A percentile compares a stretch with the other conserved stretches of the same genome.
Conservation (phyloP, 345 rosid genomes). For the Camelina hispida region DNA sequence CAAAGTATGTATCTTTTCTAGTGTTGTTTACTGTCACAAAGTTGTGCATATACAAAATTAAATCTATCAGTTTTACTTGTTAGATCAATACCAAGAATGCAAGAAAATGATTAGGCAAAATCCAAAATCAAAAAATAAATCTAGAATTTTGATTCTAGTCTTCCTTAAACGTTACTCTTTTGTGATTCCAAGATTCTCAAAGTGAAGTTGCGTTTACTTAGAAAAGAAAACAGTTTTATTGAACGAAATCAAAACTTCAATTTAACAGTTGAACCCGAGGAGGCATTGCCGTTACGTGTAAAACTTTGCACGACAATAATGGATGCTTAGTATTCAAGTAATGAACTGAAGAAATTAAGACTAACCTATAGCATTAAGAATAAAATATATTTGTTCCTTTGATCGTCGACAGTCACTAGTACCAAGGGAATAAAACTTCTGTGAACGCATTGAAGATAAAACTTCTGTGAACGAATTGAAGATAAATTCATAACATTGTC, state of each 20-base stretch:
- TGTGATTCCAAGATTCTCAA: slow-evolving; percentile 32
- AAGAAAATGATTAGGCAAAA: neutral
- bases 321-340: slow-evolving; percentile 25
- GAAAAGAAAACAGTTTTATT: neutral
- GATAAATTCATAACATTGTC: slow-evolving; percentile 35
- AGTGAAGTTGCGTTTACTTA: neutral
- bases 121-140: neutral
- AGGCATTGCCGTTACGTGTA: slow-evolving; percentile 20
- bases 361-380: neutral
- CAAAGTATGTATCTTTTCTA: neutral
- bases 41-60: neutral
- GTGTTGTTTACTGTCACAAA: slow-evolving; percentile 1
- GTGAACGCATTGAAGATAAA: neutral
- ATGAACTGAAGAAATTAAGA: slow-evolving; percentile 4
- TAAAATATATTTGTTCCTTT: neutral
- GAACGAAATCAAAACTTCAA: slow-evolving; percentile 4
- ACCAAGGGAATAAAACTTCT: neutral
- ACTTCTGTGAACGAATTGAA: neutral
- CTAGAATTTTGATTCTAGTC: neutral
- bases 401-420: neutral
- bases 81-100: slow-evolving; percentile 7
- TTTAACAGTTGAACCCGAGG: neutral
- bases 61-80: neutral
- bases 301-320: slow-evolving; percentile 15
- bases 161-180: slow-evolving; percentile 40